phyloP scores from a whole-genome alignment of 306 rosid genomes.

The Pyrus communis region DNA sequence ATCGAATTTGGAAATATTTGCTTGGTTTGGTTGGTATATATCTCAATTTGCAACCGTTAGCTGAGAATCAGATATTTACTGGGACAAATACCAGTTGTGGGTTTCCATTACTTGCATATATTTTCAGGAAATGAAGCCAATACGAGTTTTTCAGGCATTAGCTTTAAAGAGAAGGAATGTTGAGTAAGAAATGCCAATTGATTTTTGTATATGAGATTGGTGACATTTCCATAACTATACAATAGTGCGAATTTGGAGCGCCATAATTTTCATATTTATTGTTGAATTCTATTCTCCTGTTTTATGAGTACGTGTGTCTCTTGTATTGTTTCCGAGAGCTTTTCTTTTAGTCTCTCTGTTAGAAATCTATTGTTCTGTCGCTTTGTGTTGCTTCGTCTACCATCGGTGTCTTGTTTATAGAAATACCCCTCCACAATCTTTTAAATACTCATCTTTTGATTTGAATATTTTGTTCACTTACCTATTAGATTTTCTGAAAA shows the following conservation, averaged over 20 bases:
- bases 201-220: not conserved
- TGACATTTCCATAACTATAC: not conserved
- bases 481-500: not conserved
- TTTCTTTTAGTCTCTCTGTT: not conserved
- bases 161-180: not conserved
- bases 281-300: not conserved
- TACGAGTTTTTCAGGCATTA: not conserved
- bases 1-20: not conserved
- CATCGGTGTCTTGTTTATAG: no score
- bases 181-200: not conserved
- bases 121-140: not conserved
- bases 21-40: not conserved
- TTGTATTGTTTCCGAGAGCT: not conserved
- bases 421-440: no score
- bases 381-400: not conserved
- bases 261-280: not conserved
- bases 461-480: not conserved
- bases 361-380: not conserved
- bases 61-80: not conserved
- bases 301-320: not conserved
- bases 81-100: not conserved
- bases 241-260: not conserved
- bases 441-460: not conserved
- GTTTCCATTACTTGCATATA: not conserved
- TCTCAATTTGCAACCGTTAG: not conserved